Percentiles rank a stretch among this genome's conserved stretches.
phyloP scores from a whole-genome alignment of 2,329 filamentous ascomycete species.

The Dactylellina leptospora region DNA sequence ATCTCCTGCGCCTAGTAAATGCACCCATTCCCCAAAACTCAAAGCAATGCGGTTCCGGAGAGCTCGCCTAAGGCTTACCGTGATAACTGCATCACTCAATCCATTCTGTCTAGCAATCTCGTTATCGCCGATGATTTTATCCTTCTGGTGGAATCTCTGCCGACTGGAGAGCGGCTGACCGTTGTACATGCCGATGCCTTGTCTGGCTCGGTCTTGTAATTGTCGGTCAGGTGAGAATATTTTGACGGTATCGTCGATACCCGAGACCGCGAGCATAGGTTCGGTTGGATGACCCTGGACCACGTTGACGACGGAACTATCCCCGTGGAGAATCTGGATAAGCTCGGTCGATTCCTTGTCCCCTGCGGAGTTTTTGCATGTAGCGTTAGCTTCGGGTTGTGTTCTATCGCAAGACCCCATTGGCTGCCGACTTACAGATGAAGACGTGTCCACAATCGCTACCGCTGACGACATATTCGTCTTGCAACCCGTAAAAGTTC shows the following conservation, averaged over 20 bases:
- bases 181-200: slow-evolving; percentile 67
- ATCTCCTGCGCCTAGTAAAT: slow-evolving; percentile 37
- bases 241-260: slow-evolving; percentile 75
- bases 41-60: slow-evolving; percentile 51
- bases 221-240: slow-evolving; percentile 72
- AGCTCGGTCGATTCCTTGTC: slow-evolving; percentile 70
- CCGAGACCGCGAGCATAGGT: slow-evolving; percentile 71
- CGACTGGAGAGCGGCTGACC: slow-evolving; percentile 66
- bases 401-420: slow-evolving; percentile 32
- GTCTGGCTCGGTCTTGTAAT: slow-evolving; percentile 68
- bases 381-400: slow-evolving; percentile 22
- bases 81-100: slow-evolving; percentile 64
- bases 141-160: slow-evolving; percentile 69
- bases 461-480: slow-evolving; percentile 74
- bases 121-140: slow-evolving; percentile 71
- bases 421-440: slow-evolving; percentile 64
- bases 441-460: slow-evolving; percentile 74
- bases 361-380: slow-evolving; percentile 57
- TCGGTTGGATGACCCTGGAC: slow-evolving; percentile 73
- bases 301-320: slow-evolving; percentile 76
- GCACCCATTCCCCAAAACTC: slow-evolving; percentile 52
- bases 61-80: slow-evolving; percentile 55
- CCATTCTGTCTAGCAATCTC: slow-evolving; percentile 69
- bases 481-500: slow-evolving; percentile 73
- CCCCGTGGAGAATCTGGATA: slow-evolving; percentile 72